Evolutionary conservation across 306 rosid genomes (phyloP).

Genomic region (Acacia confusa): DNA sequence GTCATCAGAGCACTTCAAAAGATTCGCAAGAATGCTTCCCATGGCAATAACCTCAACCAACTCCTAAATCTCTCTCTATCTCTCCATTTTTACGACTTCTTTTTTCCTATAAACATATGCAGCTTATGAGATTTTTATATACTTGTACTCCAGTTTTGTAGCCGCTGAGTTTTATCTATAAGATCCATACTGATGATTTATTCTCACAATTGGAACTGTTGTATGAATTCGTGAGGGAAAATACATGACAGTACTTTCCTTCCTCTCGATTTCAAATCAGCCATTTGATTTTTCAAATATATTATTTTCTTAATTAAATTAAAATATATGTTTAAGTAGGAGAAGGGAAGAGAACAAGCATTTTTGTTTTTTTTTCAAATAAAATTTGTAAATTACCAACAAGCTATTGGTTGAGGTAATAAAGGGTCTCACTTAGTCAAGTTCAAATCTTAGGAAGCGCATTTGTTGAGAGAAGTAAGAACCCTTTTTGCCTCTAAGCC

Average conservation of each 20-base stretch:
- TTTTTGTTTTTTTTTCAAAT: too few relatives aligned
- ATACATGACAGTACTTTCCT: background rate
- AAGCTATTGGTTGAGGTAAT: too few relatives aligned
- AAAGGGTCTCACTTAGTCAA: too few relatives aligned
- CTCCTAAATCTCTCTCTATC: constrained; percentile 9
- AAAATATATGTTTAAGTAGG: too few relatives aligned
- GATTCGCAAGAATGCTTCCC: constrained; percentile 61
- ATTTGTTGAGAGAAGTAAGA: too few relatives aligned
- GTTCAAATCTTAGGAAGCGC: too few relatives aligned
- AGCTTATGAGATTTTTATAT: background rate
- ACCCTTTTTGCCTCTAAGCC: too few relatives aligned
- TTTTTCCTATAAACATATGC: background rate
- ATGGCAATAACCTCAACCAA: constrained; percentile 49
- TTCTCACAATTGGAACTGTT: background rate
- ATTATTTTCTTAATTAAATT: too few relatives aligned
- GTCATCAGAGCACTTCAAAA: constrained; percentile 68
- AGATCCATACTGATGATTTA: background rate
- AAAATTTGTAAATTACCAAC: too few relatives aligned
- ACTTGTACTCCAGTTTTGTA: background rate
- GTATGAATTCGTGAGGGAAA: background rate
- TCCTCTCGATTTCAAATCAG: too few relatives aligned
- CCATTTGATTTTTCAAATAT: too few relatives aligned
- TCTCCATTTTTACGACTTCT: background rate
- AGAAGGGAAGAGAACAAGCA: too few relatives aligned
- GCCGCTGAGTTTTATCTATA: background rate